These are phyloP conservation scores for Elongisporangium senticosum DNA, from an alignment of 352 stramenopile genomes.

Conservation along the genomic window DNA sequence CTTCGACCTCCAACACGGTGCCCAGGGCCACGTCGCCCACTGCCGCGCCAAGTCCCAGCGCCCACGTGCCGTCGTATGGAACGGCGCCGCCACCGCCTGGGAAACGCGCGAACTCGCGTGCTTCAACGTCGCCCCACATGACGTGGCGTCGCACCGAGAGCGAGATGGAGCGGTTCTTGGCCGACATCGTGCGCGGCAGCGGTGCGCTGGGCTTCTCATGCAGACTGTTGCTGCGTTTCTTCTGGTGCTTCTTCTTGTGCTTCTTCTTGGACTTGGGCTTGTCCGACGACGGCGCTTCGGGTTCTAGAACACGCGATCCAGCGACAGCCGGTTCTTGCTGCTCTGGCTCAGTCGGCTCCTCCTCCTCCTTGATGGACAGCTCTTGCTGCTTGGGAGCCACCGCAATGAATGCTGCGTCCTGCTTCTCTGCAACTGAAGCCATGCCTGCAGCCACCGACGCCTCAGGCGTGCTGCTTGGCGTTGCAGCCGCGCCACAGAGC, in stretches of 20 bases:
- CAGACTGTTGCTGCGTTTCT: conserved; percentile 66
- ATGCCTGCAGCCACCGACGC: conserved; percentile 4
- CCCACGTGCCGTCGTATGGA: conserved; percentile 80
- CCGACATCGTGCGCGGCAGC: conserved; percentile 8
- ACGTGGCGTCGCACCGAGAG: conserved; percentile 63
- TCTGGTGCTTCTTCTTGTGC: conserved; percentile 66
- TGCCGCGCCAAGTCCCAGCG: conserved; percentile 57
- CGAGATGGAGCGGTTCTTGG: conserved; percentile 62
- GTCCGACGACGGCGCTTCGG: neutral
- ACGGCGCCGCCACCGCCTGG: conserved; percentile 67
- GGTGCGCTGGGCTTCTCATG: conserved; percentile 31
- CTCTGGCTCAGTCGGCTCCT: neutral
- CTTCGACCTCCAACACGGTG: conserved; percentile 63
- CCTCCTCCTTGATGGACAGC: neutral
- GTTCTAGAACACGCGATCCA: conserved; percentile 1
- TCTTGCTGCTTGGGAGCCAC: conserved; percentile 1
- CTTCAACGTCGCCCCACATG: conserved; percentile 66
- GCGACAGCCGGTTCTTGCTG: conserved; percentile 10
- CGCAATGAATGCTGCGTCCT: too few species aligned
- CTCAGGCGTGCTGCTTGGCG: conserved; percentile 3
- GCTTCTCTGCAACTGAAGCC: neutral
- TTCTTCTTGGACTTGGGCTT: conserved; percentile 62
- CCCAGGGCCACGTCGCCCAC: conserved; percentile 63
- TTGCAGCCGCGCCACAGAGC: conserved; percentile 18
- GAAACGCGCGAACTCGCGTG: conserved; percentile 75